phyloP scores from a whole-genome alignment of 2,329 filamentous ascomycete species.

The Dryadomyces quercivorus region DNA sequence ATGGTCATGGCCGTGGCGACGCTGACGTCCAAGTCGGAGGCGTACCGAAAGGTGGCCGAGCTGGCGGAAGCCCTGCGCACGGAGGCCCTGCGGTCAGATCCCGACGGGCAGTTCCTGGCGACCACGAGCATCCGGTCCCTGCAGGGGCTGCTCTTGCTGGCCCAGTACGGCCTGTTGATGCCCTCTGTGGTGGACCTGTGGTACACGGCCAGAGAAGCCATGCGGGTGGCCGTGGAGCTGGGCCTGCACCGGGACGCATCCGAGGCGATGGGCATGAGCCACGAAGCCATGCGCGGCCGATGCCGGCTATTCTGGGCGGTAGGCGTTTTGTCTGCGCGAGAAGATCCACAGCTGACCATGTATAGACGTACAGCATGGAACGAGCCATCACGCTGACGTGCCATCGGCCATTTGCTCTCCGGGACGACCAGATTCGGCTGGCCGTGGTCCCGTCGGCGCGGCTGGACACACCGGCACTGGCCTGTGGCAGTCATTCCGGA shows the following conservation, averaged over 20 bases:
- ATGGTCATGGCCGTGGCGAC: neutral
- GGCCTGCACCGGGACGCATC: neutral
- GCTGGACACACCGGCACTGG: neutral
- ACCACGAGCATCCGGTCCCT: neutral
- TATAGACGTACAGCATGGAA: neutral
- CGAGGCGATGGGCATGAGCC: neutral
- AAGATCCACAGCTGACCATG: too few relatives aligned
- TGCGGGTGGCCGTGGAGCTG: neutral
- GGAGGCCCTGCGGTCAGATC: neutral
- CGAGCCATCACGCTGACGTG: neutral
- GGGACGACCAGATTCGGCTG: neutral
- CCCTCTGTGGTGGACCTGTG: neutral
- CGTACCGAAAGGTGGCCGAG: neutral
- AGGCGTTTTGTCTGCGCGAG: too few relatives aligned
- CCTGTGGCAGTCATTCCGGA: too few relatives aligned
- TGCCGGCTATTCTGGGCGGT: neutral
- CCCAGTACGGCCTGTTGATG: slow-evolving; percentile 1
- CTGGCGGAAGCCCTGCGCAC: neutral
- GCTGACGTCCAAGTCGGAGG: slow-evolving; percentile 1
- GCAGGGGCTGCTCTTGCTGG: neutral
- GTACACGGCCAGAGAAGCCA: neutral
- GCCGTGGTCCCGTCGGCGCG: neutral
- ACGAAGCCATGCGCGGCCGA: neutral
- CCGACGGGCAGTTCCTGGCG: neutral
- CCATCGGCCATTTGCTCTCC: neutral